Evolutionary conservation across 441 rosid species (phyloP).

Genomic region (Jatropha multifida): DNA sequence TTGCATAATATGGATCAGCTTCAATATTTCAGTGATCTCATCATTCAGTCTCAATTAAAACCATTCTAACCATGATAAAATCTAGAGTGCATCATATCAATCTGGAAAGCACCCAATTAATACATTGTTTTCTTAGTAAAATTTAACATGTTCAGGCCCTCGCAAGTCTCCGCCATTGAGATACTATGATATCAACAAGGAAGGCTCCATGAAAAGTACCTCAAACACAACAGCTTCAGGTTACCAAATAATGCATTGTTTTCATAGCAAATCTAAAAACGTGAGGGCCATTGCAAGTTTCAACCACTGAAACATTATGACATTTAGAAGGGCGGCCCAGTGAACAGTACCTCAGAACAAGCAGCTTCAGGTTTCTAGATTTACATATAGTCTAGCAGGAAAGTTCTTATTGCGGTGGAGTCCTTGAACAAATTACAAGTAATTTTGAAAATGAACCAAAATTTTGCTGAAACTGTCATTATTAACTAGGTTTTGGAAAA

Average conservation of each 20-base stretch:
- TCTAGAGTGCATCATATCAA: background rate
- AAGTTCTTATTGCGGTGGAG: background rate
- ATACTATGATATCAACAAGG: too few relatives aligned
- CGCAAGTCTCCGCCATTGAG: too few relatives aligned
- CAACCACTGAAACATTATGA: background rate
- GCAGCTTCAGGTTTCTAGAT: background rate
- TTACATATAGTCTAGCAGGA: background rate
- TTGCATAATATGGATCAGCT: background rate
- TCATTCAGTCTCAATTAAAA: background rate
- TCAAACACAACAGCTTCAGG: too few relatives aligned
- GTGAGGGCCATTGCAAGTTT: background rate
- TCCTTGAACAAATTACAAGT: background rate
- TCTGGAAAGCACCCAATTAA: too few relatives aligned
- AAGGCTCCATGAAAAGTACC: too few relatives aligned
- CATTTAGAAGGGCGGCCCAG: background rate
- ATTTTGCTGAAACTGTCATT: background rate
- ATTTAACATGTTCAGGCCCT: too few relatives aligned
- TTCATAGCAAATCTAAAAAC: background rate
- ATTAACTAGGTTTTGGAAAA: background rate
- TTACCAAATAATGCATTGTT: background rate
- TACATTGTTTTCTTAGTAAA: too few relatives aligned
- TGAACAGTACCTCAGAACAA: background rate
- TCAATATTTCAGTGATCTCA: background rate
- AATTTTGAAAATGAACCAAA: background rate
- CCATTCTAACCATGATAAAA: background rate